Evolutionary conservation across 345 rosid species (phyloP).

Genomic region (Combretum micranthum): DNA sequence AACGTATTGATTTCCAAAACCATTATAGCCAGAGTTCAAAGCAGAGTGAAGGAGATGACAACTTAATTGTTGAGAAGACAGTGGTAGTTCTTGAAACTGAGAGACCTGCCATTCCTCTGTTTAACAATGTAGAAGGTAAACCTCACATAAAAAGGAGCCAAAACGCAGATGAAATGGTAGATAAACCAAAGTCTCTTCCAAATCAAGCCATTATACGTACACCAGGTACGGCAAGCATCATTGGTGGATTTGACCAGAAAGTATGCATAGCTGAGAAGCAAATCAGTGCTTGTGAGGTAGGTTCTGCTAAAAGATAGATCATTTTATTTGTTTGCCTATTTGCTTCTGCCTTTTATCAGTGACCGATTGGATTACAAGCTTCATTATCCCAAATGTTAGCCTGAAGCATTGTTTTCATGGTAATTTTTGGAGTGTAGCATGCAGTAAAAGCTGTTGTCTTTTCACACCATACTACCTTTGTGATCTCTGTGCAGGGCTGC

Average conservation of each 20-base stretch:
- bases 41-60: constrained; percentile 47
- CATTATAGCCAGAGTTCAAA: constrained; percentile 18
- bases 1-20: no score
- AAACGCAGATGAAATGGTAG: background rate
- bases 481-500: no score
- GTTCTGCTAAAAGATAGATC: no score
- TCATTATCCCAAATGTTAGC: no score
- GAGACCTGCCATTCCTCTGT: constrained; percentile 29
- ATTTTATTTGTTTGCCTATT: no score
- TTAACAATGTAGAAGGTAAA: constrained; percentile 28
- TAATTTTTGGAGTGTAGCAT: no score
- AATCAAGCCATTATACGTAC: background rate
- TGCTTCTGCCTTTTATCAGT: no score
- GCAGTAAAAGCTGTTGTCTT: no score
- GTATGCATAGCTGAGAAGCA: background rate
- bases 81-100: constrained; percentile 62
- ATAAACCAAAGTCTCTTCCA: background rate
- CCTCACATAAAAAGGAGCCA: no score
- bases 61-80: constrained; percentile 55
- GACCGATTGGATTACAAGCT: no score
- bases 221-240: background rate
- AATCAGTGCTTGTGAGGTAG: constrained; percentile 2
- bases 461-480: no score
- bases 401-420: no score
- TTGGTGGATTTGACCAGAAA: constrained; percentile 5